These are phyloP conservation scores for Paecilomyces fulvus DNA, from an alignment of 2,329 filamentous ascomycete genomes.

Conservation along the genomic window DNA sequence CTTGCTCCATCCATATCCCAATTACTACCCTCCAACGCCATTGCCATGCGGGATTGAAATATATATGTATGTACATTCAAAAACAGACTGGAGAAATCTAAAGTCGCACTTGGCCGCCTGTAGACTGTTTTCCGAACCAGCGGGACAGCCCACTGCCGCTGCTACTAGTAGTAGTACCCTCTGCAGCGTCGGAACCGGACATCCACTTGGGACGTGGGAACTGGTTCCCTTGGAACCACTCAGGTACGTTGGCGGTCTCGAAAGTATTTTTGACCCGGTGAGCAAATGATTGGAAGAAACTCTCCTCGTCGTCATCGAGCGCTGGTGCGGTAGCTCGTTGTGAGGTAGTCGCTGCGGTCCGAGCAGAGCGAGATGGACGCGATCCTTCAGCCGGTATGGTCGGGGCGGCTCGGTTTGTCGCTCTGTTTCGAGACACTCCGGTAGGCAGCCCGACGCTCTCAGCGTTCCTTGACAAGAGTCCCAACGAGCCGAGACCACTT, in stretches of 20 bases:
- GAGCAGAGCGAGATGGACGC: constrained; percentile 18
- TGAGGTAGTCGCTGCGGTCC: constrained; percentile 25
- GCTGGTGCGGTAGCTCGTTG: constrained; percentile 29
- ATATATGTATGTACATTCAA: constrained; percentile 4
- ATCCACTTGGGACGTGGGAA: constrained; percentile 79
- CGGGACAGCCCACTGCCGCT: constrained; percentile 25
- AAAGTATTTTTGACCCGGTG: constrained; percentile 88
- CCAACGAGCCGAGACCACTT: constrained; percentile 49
- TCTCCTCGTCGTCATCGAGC: constrained; percentile 62
- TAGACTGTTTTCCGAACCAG: constrained; percentile 33
- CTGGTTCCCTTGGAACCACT: constrained; percentile 69
- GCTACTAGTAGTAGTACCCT: constrained; percentile 8
- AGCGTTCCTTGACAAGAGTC: constrained; percentile 28
- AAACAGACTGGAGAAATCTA: constrained; percentile 9
- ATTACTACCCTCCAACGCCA: not conserved
- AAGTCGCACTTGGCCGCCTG: constrained; percentile 33
- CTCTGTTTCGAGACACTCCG: constrained; percentile 15
- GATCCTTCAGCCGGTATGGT: constrained; percentile 21
- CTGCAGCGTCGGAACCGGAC: constrained; percentile 47
- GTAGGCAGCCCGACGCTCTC: constrained; percentile 19
- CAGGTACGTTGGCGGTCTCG: constrained; percentile 70
- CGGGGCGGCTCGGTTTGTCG: constrained; percentile 19
- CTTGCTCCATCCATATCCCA: not conserved
- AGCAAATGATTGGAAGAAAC: constrained; percentile 74
- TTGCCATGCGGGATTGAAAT: not conserved